phyloP scores from a whole-genome alignment of 805 yeast species.

The Cyberlindnera saturnus region DNA sequence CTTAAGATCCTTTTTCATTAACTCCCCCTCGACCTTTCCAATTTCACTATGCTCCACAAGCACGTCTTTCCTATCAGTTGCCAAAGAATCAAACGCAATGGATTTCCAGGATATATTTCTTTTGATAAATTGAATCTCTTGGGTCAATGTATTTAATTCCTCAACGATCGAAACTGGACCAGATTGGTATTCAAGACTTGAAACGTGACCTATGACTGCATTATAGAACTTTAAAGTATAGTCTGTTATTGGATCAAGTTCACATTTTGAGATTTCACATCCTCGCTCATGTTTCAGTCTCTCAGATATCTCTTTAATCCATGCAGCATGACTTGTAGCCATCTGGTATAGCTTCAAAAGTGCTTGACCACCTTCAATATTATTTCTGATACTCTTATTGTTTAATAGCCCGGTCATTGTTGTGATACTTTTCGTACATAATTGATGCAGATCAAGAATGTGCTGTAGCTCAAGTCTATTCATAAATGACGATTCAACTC shows the following conservation, averaged over 20 bases:
- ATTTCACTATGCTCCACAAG: background rate
- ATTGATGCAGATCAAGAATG: background rate
- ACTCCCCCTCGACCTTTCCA: background rate
- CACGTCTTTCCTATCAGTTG: background rate
- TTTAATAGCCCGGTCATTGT: slow-evolving; percentile 1
- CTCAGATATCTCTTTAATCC: background rate
- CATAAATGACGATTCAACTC: background rate
- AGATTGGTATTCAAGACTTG: background rate
- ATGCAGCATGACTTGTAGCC: background rate
- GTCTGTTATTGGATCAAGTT: background rate
- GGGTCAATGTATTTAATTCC: no score
- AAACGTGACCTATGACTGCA: background rate
- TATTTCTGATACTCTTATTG: background rate
- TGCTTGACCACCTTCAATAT: background rate
- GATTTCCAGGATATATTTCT: no score
- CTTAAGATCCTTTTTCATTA: background rate
- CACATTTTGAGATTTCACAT: slow-evolving; percentile 2
- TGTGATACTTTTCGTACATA: background rate
- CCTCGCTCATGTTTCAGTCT: background rate
- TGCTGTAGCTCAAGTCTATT: background rate
- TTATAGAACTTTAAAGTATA: background rate
- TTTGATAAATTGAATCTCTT: no score
- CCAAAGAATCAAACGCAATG: no score
- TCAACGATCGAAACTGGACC: background rate
- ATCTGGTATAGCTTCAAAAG: background rate